Conservation (phyloP, 345 rosid genomes). For the Eucalyptus leucophloia region DNA sequence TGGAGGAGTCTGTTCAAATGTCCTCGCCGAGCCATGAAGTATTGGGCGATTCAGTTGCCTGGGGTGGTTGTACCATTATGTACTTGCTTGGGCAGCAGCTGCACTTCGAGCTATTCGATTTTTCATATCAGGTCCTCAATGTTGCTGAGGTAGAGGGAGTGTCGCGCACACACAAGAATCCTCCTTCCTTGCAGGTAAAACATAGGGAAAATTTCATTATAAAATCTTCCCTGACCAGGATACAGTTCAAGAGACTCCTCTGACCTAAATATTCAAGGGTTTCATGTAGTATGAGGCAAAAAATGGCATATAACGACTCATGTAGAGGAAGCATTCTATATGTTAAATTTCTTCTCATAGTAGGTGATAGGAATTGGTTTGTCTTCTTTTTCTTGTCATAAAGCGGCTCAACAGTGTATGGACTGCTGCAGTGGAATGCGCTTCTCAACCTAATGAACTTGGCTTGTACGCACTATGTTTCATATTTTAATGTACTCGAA, state of each 20-base stretch:
- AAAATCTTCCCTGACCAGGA: neutral
- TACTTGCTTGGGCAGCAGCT: slow-evolving; percentile 96
- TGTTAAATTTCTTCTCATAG: neutral
- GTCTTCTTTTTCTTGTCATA: neutral
- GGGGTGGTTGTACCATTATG: slow-evolving; percentile 98
- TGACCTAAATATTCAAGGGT: neutral
- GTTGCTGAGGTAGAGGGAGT: slow-evolving; percentile 88
- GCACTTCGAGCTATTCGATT: slow-evolving; percentile 95
- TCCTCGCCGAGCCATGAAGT: slow-evolving; percentile 41
- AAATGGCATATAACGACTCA: neutral
- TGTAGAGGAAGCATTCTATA: neutral
- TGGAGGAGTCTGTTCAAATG: slow-evolving; percentile 55
- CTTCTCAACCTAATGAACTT: neutral
- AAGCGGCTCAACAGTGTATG: neutral
- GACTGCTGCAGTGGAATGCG: neutral
- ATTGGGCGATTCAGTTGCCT: slow-evolving; percentile 87
- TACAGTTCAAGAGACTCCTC: neutral
- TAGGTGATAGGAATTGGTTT: neutral
- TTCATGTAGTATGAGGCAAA: neutral
- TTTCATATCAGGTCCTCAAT: slow-evolving; percentile 92
- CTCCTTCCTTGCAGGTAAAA: slow-evolving; percentile 56
- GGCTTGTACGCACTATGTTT: neutral
- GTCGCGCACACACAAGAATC: slow-evolving; percentile 41
- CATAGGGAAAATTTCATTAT: neutral
- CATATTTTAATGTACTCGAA: neutral